Evolutionary conservation across 78 protist species (phyloP).

Genomic region (Corallochytrium limacisporum): DNA sequence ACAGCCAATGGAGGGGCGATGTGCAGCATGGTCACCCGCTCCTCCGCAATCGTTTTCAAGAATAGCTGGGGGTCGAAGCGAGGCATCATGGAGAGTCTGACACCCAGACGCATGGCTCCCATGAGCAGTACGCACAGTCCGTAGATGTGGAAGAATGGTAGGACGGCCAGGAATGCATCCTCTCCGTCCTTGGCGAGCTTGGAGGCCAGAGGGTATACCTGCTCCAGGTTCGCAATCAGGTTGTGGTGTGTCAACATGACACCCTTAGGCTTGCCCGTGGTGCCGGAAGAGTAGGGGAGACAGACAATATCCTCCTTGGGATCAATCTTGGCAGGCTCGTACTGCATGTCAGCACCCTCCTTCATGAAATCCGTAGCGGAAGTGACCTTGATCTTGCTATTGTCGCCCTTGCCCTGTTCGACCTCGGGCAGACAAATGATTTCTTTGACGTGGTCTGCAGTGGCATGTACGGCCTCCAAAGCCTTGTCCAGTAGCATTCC

Average conservation of each 20-base stretch:
- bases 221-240: constrained; percentile 47
- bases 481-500: too few species aligned
- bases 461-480: too few species aligned
- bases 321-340: too few species aligned
- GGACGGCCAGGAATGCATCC: constrained; percentile 25
- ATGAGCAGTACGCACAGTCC: background rate
- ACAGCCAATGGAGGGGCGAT: constrained; percentile 68
- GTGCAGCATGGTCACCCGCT: background rate
- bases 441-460: background rate
- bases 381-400: too few species aligned
- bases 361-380: too few species aligned
- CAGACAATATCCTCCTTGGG: background rate
- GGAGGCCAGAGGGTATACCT: too few species aligned
- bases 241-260: constrained; percentile 41
- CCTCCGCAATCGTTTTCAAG: background rate
- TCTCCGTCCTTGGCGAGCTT: too few species aligned
- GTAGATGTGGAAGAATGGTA: constrained; percentile 67
- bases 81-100: too few species aligned
- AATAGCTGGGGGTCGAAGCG: background rate
- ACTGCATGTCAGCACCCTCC: too few species aligned
- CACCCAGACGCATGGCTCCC: background rate
- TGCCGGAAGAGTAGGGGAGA: constrained; percentile 57
- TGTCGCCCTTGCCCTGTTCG: too few species aligned
- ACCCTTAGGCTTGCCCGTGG: constrained; percentile 65
- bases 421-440: too few species aligned